Evolutionary conservation across 2,329 filamentous ascomycete genomes (phyloP).

Genomic region (Nannizziopsis arthrosporioides): DNA sequence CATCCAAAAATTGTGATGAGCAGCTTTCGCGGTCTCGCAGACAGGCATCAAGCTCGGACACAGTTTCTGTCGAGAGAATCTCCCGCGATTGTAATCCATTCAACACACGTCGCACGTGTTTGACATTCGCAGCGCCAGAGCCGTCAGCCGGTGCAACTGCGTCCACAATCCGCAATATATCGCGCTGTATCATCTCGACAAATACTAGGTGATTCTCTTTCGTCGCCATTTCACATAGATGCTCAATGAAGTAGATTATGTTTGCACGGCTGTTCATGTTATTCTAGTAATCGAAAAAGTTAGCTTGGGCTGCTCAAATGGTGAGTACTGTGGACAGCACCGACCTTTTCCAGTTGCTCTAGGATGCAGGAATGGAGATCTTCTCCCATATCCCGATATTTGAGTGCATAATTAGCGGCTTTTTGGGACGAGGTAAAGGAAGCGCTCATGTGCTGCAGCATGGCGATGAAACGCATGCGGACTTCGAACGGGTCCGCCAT

Average conservation of each 20-base stretch:
- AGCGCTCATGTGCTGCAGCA: conserved; percentile 82
- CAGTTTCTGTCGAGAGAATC: conserved; percentile 62
- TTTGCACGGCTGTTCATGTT: conserved; percentile 96
- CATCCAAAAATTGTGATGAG: conserved; percentile 45
- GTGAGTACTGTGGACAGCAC: conserved; percentile 16
- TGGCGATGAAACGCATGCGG: conserved; percentile 87
- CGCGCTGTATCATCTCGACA: conserved; percentile 85
- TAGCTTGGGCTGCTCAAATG: not conserved
- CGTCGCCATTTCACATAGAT: conserved; percentile 75
- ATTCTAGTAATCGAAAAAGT: conserved; percentile 43
- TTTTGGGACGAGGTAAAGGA: conserved; percentile 82
- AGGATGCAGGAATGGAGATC: conserved; percentile 95
- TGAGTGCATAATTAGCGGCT: conserved; percentile 87
- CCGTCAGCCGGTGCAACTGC: conserved; percentile 80
- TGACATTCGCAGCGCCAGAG: conserved; percentile 83
- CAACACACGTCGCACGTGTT: conserved; percentile 75
- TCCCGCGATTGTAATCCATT: conserved; percentile 57
- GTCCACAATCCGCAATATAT: conserved; percentile 84
- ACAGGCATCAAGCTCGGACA: conserved; percentile 68
- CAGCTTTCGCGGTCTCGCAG: conserved; percentile 66
- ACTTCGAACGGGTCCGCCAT: conserved; percentile 93
- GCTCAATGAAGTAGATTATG: conserved; percentile 98
- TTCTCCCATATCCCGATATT: conserved; percentile 88
- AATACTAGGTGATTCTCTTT: conserved; percentile 69
- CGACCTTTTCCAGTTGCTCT: conserved; percentile 78